Evolutionary conservation across 2,329 filamentous ascomycete species (phyloP).

Genomic region (Trichophyton mentagrophytes): DNA sequence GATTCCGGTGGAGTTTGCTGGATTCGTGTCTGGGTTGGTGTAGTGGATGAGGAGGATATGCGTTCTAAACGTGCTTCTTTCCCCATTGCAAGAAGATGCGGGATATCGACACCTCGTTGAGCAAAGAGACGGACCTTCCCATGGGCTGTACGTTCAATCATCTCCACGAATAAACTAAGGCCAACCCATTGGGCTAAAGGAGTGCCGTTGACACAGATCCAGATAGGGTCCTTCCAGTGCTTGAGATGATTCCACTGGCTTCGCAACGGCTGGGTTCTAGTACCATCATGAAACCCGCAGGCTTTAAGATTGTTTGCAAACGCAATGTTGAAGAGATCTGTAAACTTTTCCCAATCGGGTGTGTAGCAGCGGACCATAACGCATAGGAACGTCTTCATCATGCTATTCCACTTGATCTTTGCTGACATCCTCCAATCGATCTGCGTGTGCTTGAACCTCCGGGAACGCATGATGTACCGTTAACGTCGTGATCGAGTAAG

Average conservation of each 20-base stretch:
- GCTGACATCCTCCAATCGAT: background rate
- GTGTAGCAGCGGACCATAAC: constrained; percentile 6
- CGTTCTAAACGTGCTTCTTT: background rate
- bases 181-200: background rate
- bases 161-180: background rate
- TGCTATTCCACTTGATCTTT: constrained; percentile 7
- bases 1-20: background rate
- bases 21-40: background rate
- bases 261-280: constrained; percentile 10
- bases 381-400: constrained; percentile 6
- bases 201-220: constrained; percentile 16
- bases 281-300: constrained; percentile 13
- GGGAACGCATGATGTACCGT: background rate
- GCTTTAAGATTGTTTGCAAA: constrained; percentile 16
- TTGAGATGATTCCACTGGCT: constrained; percentile 19
- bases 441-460: background rate
- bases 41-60: background rate
- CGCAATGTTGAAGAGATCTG: constrained; percentile 18
- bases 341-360: constrained; percentile 1
- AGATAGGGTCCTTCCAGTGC: constrained; percentile 13
- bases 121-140: background rate
- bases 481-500: background rate
- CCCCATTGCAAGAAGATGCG: background rate
- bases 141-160: background rate
- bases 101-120: background rate